Evolutionary conservation across 768 basidiomycete genomes (phyloP).

Genomic region (Tephrocybe sp.): DNA sequence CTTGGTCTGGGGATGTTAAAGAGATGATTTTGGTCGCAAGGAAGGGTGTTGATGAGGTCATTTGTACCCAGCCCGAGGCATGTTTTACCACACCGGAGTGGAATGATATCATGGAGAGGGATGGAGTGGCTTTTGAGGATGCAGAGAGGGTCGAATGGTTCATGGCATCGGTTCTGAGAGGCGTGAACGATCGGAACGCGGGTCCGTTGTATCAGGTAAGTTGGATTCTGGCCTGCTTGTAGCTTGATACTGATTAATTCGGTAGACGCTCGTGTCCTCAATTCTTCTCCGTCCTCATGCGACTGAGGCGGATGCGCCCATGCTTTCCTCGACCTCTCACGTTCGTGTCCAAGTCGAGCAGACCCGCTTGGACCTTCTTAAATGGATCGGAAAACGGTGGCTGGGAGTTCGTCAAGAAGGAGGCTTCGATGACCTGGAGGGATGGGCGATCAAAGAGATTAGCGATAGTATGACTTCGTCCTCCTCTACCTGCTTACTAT

Average conservation of each 20-base stretch:
- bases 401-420: constrained; percentile 65
- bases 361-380: constrained; percentile 59
- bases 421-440: constrained; percentile 83
- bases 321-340: constrained; percentile 67
- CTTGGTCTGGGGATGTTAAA: constrained; percentile 65
- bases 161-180: constrained; percentile 61
- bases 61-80: constrained; percentile 55
- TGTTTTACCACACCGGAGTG: constrained; percentile 73
- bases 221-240: not conserved
- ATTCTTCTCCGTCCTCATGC: constrained; percentile 70
- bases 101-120: constrained; percentile 68
- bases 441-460: constrained; percentile 89
- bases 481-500: not conserved
- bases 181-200: constrained; percentile 64
- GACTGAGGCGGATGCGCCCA: constrained; percentile 53
- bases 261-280: constrained; percentile 66
- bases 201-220: constrained; percentile 73
- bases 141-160: constrained; percentile 75
- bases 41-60: constrained; percentile 56
- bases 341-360: constrained; percentile 74
- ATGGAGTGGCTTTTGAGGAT: constrained; percentile 75
- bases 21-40: constrained; percentile 69
- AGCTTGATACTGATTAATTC: not conserved
- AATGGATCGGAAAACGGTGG: constrained; percentile 82
- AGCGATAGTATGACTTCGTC: constrained; percentile 56